phyloP scores from a whole-genome alignment of 1,139 yeast species.

The Hemisphaericaspora xylanilytica region DNA sequence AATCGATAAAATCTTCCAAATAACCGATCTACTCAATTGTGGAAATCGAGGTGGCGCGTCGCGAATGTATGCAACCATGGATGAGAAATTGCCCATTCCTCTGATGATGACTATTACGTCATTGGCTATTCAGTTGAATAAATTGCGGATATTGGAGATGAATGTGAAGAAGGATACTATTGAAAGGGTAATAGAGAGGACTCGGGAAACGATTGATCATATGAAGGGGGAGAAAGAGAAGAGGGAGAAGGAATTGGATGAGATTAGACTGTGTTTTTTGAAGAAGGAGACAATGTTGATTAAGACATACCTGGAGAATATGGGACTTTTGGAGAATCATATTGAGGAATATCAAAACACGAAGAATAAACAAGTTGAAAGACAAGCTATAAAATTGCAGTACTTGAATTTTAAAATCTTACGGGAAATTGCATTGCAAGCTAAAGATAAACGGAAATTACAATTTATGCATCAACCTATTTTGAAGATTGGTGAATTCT shows the following conservation, averaged over 20 bases:
- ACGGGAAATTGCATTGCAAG: constrained; percentile 24
- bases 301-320: constrained; percentile 9
- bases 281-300: constrained; percentile 13
- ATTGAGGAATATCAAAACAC: constrained; percentile 19
- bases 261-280: constrained; percentile 7
- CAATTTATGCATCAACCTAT: constrained; percentile 29
- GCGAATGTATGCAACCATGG: constrained; percentile 6
- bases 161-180: constrained; percentile 25
- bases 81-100: constrained; percentile 22
- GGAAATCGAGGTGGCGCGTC: constrained; percentile 8
- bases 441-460: constrained; percentile 12
- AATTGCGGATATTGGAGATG: constrained; percentile 32
- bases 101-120: constrained; percentile 31
- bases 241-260: constrained; percentile 7
- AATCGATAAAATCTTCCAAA: constrained; percentile 29
- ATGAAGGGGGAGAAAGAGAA: constrained; percentile 13
- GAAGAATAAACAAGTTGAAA: constrained; percentile 27
- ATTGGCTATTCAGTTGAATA: constrained; percentile 43
- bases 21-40: constrained; percentile 16
- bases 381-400: constrained; percentile 29
- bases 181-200: constrained; percentile 17
- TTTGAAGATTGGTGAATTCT: constrained; percentile 28
- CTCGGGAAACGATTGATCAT: constrained; percentile 17
- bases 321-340: constrained; percentile 13
- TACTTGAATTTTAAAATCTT: constrained; percentile 24